Evolutionary conservation across 2,329 filamentous ascomycete genomes (phyloP).

Genomic region (Aureobasidium sp.): DNA sequence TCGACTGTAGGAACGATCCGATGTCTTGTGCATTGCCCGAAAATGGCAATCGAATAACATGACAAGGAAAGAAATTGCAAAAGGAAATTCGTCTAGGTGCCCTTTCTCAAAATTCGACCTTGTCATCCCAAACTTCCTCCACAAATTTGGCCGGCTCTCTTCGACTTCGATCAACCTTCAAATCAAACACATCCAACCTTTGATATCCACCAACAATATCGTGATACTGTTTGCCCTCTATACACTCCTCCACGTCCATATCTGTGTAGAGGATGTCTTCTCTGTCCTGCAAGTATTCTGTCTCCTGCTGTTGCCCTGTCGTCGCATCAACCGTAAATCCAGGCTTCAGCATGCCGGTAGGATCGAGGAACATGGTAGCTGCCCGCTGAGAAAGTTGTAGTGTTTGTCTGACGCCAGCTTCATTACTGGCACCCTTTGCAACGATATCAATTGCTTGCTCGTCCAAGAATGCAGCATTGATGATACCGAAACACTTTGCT

Average conservation of each 20-base stretch:
- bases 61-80: not conserved
- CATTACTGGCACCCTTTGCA: slow-evolving; percentile 23
- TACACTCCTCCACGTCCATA: slow-evolving; percentile 40
- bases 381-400: slow-evolving; percentile 35
- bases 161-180: slow-evolving; percentile 40
- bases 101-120: not conserved
- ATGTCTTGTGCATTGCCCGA: not conserved
- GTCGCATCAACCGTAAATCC: slow-evolving; percentile 30
- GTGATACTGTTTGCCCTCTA: slow-evolving; percentile 51
- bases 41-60: not conserved
- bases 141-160: slow-evolving; percentile 28
- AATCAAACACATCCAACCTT: slow-evolving; percentile 45
- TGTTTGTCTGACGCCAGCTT: slow-evolving; percentile 25
- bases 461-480: slow-evolving; percentile 40
- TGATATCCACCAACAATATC: slow-evolving; percentile 51
- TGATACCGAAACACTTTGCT: slow-evolving; percentile 48
- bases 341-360: slow-evolving; percentile 36
- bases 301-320: slow-evolving; percentile 18
- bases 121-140: not conserved
- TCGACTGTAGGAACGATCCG: not conserved
- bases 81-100: too few species aligned
- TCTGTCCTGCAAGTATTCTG: slow-evolving; percentile 35
- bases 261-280: slow-evolving; percentile 48
- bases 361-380: slow-evolving; percentile 45
- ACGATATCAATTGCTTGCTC: slow-evolving; percentile 30